These are phyloP conservation scores for Kuraishia capsulata DNA, from an alignment of 805 yeast species.

Conservation along the genomic window DNA sequence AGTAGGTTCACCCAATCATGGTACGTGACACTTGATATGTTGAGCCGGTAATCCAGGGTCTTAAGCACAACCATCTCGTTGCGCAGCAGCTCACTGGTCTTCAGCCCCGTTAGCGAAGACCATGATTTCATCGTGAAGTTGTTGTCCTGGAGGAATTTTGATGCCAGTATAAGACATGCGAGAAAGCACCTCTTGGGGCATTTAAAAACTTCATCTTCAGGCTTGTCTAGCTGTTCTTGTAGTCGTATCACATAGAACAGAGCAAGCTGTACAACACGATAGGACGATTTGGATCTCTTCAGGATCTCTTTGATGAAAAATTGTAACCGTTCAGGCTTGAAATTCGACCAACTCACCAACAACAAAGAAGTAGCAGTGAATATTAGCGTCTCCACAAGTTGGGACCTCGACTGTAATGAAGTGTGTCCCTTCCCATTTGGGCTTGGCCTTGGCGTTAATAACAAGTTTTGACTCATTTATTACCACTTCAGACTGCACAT, in stretches of 20 bases:
- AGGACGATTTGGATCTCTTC: slow-evolving; percentile 47
- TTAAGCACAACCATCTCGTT: slow-evolving; percentile 44
- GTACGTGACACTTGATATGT: slow-evolving; percentile 39
- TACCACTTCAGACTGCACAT: no score
- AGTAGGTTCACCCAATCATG: slow-evolving; percentile 19
- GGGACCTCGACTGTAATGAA: no score
- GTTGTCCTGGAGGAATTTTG: slow-evolving; percentile 66
- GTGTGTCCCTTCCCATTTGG: no score
- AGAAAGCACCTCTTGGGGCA: slow-evolving; percentile 65
- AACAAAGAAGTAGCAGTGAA: slow-evolving; percentile 5
- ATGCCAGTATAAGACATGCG: slow-evolving; percentile 59
- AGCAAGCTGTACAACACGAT: slow-evolving; percentile 55
- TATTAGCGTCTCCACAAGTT: slow-evolving; percentile 8
- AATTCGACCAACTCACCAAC: slow-evolving; percentile 4
- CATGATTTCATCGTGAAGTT: slow-evolving; percentile 63
- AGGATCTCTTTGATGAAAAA: slow-evolving; percentile 31
- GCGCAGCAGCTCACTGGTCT: slow-evolving; percentile 34
- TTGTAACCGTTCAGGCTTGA: not conserved
- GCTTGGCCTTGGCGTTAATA: not conserved
- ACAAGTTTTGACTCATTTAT: not conserved
- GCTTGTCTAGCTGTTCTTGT: slow-evolving; percentile 4
- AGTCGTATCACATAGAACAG: slow-evolving; percentile 48
- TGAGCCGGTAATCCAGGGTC: slow-evolving; percentile 47
- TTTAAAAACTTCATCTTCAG: slow-evolving; percentile 8
- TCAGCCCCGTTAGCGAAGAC: slow-evolving; percentile 65